Base-by-base conservation (phyloP, 441 rosid genomes). In the Isatis lusitanica region DNA sequence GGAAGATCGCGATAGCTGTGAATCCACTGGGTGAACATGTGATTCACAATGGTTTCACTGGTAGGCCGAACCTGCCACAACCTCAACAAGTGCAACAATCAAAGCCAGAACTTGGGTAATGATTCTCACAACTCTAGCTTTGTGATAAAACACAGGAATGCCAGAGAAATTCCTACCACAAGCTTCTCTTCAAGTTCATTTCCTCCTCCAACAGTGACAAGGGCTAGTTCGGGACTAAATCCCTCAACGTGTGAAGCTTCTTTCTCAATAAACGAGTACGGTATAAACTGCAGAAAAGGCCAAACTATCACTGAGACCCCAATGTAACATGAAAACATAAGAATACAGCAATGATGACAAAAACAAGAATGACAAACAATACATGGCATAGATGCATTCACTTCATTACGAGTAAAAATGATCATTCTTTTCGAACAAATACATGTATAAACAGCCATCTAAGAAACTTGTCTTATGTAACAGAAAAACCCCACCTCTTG, bases 31-130 rank as follows among this genome's bases (percentile, higher is more conserved):
- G 98, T 88, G 81, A 94, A 90, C 97, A 90, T 89, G 79, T 89
- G 96, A 89, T 90, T 92, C 71, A 92, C 97, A 12, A 92, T 94
- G 38, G 97, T 94, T 85, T 92, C 97, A 78, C 97, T 92, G 17
- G 97, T 92, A 58, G 98, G 94, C 73, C 98, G 79, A 81, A 94
- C 97, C 97, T 94, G 98, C 85, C 91, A 92, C 82, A 87, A 83
- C 95, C 97, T 91, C 96, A 90, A 57, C 79, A 79, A 87, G 79
- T 68, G 74, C 79, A 83, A 83, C 83, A 86, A 85, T 89, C 91
- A 90, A 88, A 88, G 77, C 83, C 87, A 85, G 85, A 82, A 78
- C 88, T 84, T 83, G 82, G 84, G 76, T 70, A 82, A 85, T 74
- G 9, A 70, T 66, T 74, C 73, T 71, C 77, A 51, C 15, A 65